A percentile compares a stretch with the other conserved stretches of the same genome.
These are phyloP conservation scores for Ceratobasidium sp. DNA, from an alignment of 1,284 basidiomycete genomes.

Conservation along the genomic window DNA sequence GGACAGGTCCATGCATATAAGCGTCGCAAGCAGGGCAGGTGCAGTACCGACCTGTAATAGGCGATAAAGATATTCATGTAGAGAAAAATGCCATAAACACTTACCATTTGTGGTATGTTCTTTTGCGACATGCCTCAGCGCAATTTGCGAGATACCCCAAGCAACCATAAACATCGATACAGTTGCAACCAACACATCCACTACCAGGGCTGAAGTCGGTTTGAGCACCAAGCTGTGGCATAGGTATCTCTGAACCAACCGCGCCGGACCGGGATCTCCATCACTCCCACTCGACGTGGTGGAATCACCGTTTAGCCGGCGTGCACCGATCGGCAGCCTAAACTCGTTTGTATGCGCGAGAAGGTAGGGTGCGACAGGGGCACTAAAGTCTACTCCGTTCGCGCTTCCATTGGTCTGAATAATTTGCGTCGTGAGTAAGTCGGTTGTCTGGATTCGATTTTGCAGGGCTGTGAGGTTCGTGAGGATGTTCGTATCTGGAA, in stretches of 20 bases:
- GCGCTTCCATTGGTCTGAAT: slow-evolving; percentile 27
- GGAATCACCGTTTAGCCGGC: neutral
- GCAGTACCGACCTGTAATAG: slow-evolving; percentile 24
- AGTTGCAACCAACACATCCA: slow-evolving; percentile 37
- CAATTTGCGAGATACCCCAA: slow-evolving; percentile 32
- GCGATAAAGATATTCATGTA: neutral
- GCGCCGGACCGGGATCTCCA: neutral
- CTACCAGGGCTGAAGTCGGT: slow-evolving; percentile 24
- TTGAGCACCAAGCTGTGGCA: slow-evolving; percentile 43
- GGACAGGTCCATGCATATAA: slow-evolving; percentile 13
- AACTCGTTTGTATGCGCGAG: slow-evolving; percentile 11
- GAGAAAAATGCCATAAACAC: neutral
- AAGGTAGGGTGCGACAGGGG: slow-evolving; percentile 32
- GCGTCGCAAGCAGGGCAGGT: slow-evolving; percentile 34
- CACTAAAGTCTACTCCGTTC: slow-evolving; percentile 16
- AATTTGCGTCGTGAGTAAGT: slow-evolving; percentile 10
- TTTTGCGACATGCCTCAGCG: slow-evolving; percentile 31
- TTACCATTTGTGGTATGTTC: slow-evolving; percentile 23
- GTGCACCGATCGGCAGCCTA: slow-evolving; percentile 14
- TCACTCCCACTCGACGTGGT: no score
- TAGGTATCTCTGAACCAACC: slow-evolving; percentile 37
- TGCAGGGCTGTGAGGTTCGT: slow-evolving; percentile 26
- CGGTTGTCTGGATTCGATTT: slow-evolving; percentile 22
- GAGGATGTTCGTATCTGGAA: slow-evolving; percentile 20
- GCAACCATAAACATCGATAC: slow-evolving; percentile 38